Base-by-base conservation (phyloP, 371 early-diverging fungal species). In the Haplosporangium sp. region DNA sequence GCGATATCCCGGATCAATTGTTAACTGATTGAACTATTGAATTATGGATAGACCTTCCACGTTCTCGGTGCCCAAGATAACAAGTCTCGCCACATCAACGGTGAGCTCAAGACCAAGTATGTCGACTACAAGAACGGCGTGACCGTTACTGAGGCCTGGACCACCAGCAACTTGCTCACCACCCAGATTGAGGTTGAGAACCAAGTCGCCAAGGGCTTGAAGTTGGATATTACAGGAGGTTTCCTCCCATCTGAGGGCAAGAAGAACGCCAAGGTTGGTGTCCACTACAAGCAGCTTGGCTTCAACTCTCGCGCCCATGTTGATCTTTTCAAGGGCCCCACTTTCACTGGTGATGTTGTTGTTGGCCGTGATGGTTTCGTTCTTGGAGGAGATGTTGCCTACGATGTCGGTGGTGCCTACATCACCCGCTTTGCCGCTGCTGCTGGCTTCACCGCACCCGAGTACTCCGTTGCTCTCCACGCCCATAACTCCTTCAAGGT, bases 61-160 rank as follows among this genome's bases (percentile, higher is more conserved):
- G 96, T 98, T 67, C 91, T 90, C 84, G 98, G 98, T 73, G 85
- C 88, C 84, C 94, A 96, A 88, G 97, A 97, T 88, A 90, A 92
- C 90, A 97, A 97, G 92, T 88, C 94, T 65, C 97, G 97, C 68
- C 89, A 88, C 86, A 97, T 99, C 83, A 91, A 91, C 77, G 95
- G 95, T 86, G 98, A 99, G 83, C 89, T 98, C 83, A 97, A 97
- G 92, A 93, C 94, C 87, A 98, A 98, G 92, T 98, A 96, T 84
- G 85, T 92, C 71, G 96, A 98, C 90, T 95, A 93, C 90, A 85
- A 92, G 83, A 94, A 93, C 77, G 98, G 97, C 84, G 85, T 97
- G 48, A 93, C 96, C 76, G 89, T 97, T 87, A 98, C 98, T 77
- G 95, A 96, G 86, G 89, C 94, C 72, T 97, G 97, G 97, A 96